A percentile compares a stretch with the other conserved stretches of the same genome.
Evolutionary conservation across 305 asterid species (phyloP).

Genomic region (Stenogyne calaminthoides): DNA sequence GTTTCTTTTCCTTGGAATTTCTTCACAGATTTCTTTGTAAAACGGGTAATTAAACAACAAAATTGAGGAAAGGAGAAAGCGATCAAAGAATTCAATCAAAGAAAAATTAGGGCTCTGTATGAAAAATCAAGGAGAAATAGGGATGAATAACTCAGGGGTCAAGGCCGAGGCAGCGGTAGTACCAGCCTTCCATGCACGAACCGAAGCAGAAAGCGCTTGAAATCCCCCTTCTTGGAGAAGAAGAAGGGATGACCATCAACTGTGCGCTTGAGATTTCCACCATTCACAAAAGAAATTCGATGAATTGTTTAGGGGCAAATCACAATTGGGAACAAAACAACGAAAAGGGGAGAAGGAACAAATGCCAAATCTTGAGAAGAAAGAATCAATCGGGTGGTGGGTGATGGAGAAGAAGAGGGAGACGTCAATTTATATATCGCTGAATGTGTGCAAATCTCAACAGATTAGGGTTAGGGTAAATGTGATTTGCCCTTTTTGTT

Average conservation of each 20-base stretch:
- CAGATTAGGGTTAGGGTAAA: slow-evolving; percentile 24
- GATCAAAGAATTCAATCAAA: slow-evolving; percentile 27
- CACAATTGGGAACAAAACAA: neutral
- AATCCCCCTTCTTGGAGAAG: slow-evolving; percentile 65
- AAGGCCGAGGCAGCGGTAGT: slow-evolving; percentile 91
- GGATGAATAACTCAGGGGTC: slow-evolving; percentile 56
- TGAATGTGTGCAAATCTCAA: slow-evolving; percentile 7
- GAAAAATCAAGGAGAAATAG: neutral
- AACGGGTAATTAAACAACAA: neutral
- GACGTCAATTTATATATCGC: slow-evolving; percentile 28
- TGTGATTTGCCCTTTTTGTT: neutral
- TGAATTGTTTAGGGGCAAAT: neutral
- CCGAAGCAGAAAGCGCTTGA: slow-evolving; percentile 61
- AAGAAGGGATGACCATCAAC: slow-evolving; percentile 78
- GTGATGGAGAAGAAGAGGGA: slow-evolving; percentile 15
- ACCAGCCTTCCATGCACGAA: slow-evolving; percentile 96
- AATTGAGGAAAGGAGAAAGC: slow-evolving; percentile 13
- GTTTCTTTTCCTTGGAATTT: slow-evolving; percentile 1
- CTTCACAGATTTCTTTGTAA: neutral
- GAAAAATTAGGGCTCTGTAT: neutral
- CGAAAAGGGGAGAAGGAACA: neutral
- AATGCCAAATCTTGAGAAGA: neutral
- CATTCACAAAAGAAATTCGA: slow-evolving; percentile 70
- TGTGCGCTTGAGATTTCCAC: slow-evolving; percentile 71
- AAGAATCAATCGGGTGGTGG: slow-evolving; percentile 1